Percentiles rank a stretch among this genome's conserved stretches.
Conservation (phyloP, 345 rosid species). For the Firmiana major region DNA sequence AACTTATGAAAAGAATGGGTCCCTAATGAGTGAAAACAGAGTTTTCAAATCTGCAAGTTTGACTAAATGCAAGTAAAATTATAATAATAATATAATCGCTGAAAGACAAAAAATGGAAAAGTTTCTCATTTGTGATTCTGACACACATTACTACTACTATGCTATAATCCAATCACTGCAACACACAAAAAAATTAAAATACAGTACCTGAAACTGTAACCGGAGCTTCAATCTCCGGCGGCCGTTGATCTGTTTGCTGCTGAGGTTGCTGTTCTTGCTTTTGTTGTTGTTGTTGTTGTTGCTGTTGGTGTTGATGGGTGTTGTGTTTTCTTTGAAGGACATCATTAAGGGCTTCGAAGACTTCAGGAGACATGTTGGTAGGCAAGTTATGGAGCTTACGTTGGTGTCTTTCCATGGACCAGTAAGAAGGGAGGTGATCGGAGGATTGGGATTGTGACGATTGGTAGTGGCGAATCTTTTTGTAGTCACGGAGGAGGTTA, state of each 20-base stretch:
- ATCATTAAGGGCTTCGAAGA: slow-evolving; percentile 29
- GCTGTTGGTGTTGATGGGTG: not conserved
- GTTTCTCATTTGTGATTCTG: slow-evolving; percentile 33
- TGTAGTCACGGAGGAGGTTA: slow-evolving; percentile 40
- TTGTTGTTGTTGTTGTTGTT: not conserved
- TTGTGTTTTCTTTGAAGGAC: slow-evolving; percentile 29
- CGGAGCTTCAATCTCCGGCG: slow-evolving; percentile 14
- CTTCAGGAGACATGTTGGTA: slow-evolving; percentile 29
- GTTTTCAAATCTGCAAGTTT: slow-evolving; percentile 41
- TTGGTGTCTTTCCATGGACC: slow-evolving; percentile 29
- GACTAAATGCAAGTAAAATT: slow-evolving; percentile 20
- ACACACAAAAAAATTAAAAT: not conserved
- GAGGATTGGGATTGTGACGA: slow-evolving; percentile 1
- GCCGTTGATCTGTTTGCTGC: not conserved
- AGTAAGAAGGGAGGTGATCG: slow-evolving; percentile 23
- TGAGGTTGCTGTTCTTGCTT: not conserved
- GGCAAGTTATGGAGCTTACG: slow-evolving; percentile 36
- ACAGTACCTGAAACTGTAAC: slow-evolving; percentile 19
- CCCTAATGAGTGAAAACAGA: slow-evolving; percentile 24
- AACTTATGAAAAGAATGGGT: slow-evolving; percentile 12
- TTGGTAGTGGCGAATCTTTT: slow-evolving; percentile 30
- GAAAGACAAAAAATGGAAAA: slow-evolving; percentile 23
- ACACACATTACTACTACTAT: slow-evolving; percentile 19
- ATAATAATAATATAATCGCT: slow-evolving; percentile 4
- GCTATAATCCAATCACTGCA: slow-evolving; percentile 12